Percentiles rank a stretch among this genome's conserved stretches.
Evolutionary conservation across 805 yeast species (phyloP).

Genomic region (Zygotorulaspora chibaensis): DNA sequence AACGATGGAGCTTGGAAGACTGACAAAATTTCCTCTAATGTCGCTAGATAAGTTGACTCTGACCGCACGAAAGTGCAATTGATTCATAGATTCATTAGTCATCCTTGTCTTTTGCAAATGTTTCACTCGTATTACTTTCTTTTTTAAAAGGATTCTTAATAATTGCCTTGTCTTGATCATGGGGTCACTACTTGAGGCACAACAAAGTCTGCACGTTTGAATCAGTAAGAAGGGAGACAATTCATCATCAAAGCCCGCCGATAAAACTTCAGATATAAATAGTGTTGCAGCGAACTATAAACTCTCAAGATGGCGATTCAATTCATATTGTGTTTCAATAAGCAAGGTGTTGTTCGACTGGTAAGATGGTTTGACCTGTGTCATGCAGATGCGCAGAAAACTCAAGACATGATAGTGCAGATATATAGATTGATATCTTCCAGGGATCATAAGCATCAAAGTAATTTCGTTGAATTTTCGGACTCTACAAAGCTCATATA

Average conservation of each 20-base stretch:
- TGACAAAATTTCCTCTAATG: slow-evolving; percentile 28
- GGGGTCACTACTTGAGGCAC: background rate
- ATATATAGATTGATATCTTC: slow-evolving; percentile 76
- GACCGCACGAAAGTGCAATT: slow-evolving; percentile 13
- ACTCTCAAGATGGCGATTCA: slow-evolving; percentile 60
- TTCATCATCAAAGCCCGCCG: background rate
- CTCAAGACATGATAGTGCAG: slow-evolving; percentile 35
- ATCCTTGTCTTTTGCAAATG: background rate
- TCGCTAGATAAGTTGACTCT: slow-evolving; percentile 16
- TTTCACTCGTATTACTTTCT: background rate
- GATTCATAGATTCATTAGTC: slow-evolving; percentile 7
- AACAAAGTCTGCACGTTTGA: background rate
- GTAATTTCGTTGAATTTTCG: slow-evolving; percentile 72
- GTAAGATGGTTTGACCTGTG: slow-evolving; percentile 66
- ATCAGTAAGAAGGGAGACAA: background rate
- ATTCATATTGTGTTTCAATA: slow-evolving; percentile 74
- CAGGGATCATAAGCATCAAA: slow-evolving; percentile 78
- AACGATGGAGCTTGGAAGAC: slow-evolving; percentile 25
- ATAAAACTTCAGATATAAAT: too few species aligned
- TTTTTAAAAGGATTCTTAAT: background rate
- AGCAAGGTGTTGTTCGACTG: slow-evolving; percentile 89
- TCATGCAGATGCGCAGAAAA: slow-evolving; percentile 32
- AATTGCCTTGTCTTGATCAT: slow-evolving; percentile 1
- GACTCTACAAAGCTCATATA: slow-evolving; percentile 66
- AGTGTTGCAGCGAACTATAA: background rate